A percentile compares a stretch with the other conserved stretches of the same genome.
Conservation (phyloP, 2,329 filamentous ascomycete genomes). For the Sporothrix pallida region DNA sequence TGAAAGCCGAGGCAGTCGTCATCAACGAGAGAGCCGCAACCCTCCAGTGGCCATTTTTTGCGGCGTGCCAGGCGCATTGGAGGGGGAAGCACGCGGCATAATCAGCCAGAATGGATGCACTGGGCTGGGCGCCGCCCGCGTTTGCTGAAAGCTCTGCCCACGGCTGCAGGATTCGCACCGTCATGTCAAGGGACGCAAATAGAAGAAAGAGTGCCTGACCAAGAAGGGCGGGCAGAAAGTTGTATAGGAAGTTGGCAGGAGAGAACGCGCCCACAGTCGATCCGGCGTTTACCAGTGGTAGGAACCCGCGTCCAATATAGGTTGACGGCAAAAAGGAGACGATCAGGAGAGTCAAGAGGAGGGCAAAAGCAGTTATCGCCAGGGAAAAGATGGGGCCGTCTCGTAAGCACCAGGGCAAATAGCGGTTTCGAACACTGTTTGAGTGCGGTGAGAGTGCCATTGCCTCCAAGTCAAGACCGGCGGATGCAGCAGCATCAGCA, state of each 20-base stretch:
- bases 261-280: slow-evolving; percentile 74
- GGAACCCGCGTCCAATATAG: slow-evolving; percentile 71
- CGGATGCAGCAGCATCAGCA: slow-evolving; percentile 23
- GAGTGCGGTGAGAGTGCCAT: slow-evolving; percentile 52
- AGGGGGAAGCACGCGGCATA: slow-evolving; percentile 72
- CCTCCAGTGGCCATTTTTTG: slow-evolving; percentile 67
- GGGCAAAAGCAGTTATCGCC: slow-evolving; percentile 62
- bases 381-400: slow-evolving; percentile 69
- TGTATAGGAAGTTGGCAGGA: slow-evolving; percentile 85
- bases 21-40: slow-evolving; percentile 67
- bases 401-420: slow-evolving; percentile 78
- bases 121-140: slow-evolving; percentile 65
- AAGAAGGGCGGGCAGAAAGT: slow-evolving; percentile 72
- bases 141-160: slow-evolving; percentile 65
- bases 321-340: slow-evolving; percentile 77
- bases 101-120: slow-evolving; percentile 69
- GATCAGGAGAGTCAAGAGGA: slow-evolving; percentile 74
- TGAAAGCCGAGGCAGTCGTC: slow-evolving; percentile 62
- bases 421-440: slow-evolving; percentile 63
- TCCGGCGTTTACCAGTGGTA: slow-evolving; percentile 67
- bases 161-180: slow-evolving; percentile 69
- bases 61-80: slow-evolving; percentile 62
- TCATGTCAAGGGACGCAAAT: slow-evolving; percentile 70
- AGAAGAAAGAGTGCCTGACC: slow-evolving; percentile 70
- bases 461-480: slow-evolving; percentile 45